phyloP scores from a whole-genome alignment of 2,329 filamentous ascomycete genomes.

The Arthrobotrys conoides region DNA sequence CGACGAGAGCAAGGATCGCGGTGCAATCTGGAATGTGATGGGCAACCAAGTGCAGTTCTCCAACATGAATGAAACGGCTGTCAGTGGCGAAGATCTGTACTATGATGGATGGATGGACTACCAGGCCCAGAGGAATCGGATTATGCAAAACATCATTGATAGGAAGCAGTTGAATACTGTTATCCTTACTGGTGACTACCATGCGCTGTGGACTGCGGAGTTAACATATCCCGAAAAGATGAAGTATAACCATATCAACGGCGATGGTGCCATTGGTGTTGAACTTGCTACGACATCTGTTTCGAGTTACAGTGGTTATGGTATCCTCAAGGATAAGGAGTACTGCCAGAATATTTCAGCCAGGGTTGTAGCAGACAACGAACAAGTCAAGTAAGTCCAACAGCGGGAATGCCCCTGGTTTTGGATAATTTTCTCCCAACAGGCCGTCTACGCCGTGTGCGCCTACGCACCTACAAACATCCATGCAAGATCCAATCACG shows the following conservation, averaged over 20 bases:
- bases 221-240: constrained; percentile 59
- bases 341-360: constrained; percentile 51
- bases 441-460: constrained; percentile 28
- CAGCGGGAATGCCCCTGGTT: constrained; percentile 22
- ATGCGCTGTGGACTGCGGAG: constrained; percentile 62
- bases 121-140: constrained; percentile 59
- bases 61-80: constrained; percentile 66
- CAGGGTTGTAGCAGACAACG: constrained; percentile 54
- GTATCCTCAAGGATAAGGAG: constrained; percentile 39
- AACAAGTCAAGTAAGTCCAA: constrained; percentile 59
- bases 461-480: constrained; percentile 10
- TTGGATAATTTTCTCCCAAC: constrained; percentile 44
- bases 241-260: constrained; percentile 60
- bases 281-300: constrained; percentile 62
- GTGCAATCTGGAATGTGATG: constrained; percentile 79
- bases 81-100: constrained; percentile 59
- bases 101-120: constrained; percentile 63
- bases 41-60: constrained; percentile 80
- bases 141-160: constrained; percentile 62
- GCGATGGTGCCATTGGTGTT: constrained; percentile 61
- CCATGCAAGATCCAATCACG: constrained; percentile 34
- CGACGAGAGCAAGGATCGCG: constrained; percentile 74
- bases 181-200: constrained; percentile 62
- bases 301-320: constrained; percentile 61
- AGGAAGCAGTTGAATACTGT: constrained; percentile 60